Conservation (phyloP, 805 yeast species). For the Millerozyma miso region DNA sequence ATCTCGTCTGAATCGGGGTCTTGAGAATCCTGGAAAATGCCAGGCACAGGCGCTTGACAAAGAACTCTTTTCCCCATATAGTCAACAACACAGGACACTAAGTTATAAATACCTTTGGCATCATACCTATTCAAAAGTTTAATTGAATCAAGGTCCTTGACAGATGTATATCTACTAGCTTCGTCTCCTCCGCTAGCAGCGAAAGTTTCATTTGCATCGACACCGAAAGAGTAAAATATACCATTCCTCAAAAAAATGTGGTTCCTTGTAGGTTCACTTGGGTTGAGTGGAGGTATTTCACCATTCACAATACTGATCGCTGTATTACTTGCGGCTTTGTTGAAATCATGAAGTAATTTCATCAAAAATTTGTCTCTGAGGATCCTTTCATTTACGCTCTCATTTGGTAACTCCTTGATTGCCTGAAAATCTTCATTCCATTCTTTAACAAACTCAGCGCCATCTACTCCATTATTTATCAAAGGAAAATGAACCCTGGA, state of each 20-base stretch:
- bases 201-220: slow-evolving; percentile 60
- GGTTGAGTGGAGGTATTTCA: slow-evolving; percentile 72
- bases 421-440: slow-evolving; percentile 92
- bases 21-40: slow-evolving; percentile 54
- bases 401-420: slow-evolving; percentile 63
- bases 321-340: slow-evolving; percentile 69
- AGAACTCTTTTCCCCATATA: slow-evolving; percentile 84
- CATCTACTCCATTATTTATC: slow-evolving; percentile 55
- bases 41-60: slow-evolving; percentile 96
- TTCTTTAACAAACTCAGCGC: slow-evolving; percentile 58
- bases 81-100: slow-evolving; percentile 84
- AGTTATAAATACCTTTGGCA: slow-evolving; percentile 56
- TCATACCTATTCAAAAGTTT: slow-evolving; percentile 65
- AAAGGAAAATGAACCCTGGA: slow-evolving; percentile 56
- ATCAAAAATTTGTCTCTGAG: slow-evolving; percentile 71
- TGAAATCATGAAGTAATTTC: slow-evolving; percentile 72
- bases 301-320: slow-evolving; percentile 75
- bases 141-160: slow-evolving; percentile 74
- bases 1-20: slow-evolving; percentile 38
- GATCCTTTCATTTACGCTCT: slow-evolving; percentile 60
- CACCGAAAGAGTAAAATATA: slow-evolving; percentile 79
- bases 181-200: slow-evolving; percentile 70
- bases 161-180: slow-evolving; percentile 77
- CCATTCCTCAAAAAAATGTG: slow-evolving; percentile 76
- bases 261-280: slow-evolving; percentile 58